Base-by-base conservation (phyloP, 345 rosid species). In the Linum trigynum region DNA sequence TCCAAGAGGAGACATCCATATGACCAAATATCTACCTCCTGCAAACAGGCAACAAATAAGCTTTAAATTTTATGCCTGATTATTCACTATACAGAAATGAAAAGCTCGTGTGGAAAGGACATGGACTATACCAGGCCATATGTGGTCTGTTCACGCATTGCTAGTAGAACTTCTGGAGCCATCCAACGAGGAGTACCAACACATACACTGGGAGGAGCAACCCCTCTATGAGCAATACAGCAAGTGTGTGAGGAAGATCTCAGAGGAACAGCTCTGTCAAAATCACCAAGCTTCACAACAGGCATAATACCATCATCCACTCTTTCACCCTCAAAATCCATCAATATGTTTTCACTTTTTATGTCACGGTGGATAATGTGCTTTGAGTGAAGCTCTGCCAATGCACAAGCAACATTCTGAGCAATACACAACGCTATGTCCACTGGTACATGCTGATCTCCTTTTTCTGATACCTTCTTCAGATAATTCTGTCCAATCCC, bases 181-280 rank as follows among this genome's bases (percentile, higher is more conserved):
- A 94, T 91, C 97, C 99, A 94, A 7, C 97, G 87, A 4, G 99
- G 97, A 3, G 97, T 94, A 73, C 99, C 99, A 53, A 94, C 97
- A 82, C 99, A 94, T 64, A 78, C 65, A 72, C 85, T 75, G 9
- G 96, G 89, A 68, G 95, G 91, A 59, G 88, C 89, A 66, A 86
- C 73, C 53, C 97, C 99, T 2, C 69, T 62, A 69, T 91, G 97
- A 53, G 84, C 86, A 76, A 94, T 85, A 69, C 97, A 91, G 55
- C 97, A 94, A 0, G 78, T 75, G 70, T 91, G 99, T 77, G 83
- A 65, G 72, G 69, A 76, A 65, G 99, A 86, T 66, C 87, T 75
- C 16, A 89, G 83, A 42, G 99, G 97, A 51, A 94, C 90, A 11
- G 99, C 97, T 78, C 89, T 81, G 69, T 94, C 99, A 68, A 94